Conservation (phyloP, 306 rosid species). For the Clitoria ternatea region DNA sequence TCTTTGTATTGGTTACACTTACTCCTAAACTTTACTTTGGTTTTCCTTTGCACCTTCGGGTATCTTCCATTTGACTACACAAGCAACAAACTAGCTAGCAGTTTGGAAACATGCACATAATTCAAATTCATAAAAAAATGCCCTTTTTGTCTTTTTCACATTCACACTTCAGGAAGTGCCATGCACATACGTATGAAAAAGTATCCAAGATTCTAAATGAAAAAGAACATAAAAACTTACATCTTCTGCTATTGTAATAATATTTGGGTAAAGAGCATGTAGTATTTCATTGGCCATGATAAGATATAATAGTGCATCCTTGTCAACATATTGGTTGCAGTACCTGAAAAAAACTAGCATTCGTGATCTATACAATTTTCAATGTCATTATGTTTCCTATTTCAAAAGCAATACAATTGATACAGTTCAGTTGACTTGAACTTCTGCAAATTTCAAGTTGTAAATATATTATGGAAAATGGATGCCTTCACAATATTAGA, state of each 20-base stretch:
- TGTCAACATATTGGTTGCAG: slow-evolving; percentile 94
- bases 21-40: background rate
- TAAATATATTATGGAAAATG: background rate
- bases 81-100: background rate
- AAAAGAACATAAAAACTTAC: slow-evolving; percentile 42
- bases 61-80: background rate
- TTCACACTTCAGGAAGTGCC: background rate
- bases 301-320: slow-evolving; percentile 81
- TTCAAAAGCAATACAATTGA: slow-evolving; percentile 8
- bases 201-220: background rate
- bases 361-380: slow-evolving; percentile 10
- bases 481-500: background rate
- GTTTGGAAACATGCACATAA: background rate
- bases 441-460: background rate
- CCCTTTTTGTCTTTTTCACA: background rate
- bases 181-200: background rate
- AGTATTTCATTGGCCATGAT: slow-evolving; percentile 86
- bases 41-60: background rate
- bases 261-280: slow-evolving; percentile 70
- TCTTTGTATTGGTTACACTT: background rate
- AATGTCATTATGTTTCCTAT: background rate
- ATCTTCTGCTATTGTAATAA: slow-evolving; percentile 90
- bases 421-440: background rate
- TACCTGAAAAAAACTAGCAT: slow-evolving; percentile 53
- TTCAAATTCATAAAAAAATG: slow-evolving; percentile 17